Base-by-base conservation (phyloP, 495 filamentous ascomycete genomes). In the Lentithecium fluviatile region DNA sequence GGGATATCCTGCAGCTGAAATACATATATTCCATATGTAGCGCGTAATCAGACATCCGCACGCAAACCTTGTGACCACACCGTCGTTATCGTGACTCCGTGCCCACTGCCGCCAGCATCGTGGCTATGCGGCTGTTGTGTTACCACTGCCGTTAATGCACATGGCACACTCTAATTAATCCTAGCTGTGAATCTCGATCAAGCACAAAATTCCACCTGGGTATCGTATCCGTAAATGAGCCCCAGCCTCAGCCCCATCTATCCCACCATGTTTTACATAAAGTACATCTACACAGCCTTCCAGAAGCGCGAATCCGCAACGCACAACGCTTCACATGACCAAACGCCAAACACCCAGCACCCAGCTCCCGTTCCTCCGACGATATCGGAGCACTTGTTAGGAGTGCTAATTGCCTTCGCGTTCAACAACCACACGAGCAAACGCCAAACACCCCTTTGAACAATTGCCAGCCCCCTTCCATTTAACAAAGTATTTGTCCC, bases 381-480 rank as follows among this genome's bases (percentile, higher is more conserved):
- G n/a, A n/a, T n/a, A n/a, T 38, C 19, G 8, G 42, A 6, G 74
- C 66, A 80, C 75, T 78, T n/a, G n/a, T n/a, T n/a, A n/a, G n/a
- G n/a, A n/a, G n/a, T n/a, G n/a, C n/a, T n/a, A n/a, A n/a, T n/a
- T n/a, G n/a, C n/a, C n/a, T n/a, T n/a, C n/a, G n/a, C n/a, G n/a
- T n/a, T n/a, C n/a, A n/a, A n/a, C n/a, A n/a, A n/a, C n/a, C n/a
- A n/a, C n/a, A n/a, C n/a, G n/a, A n/a, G n/a, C n/a, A n/a, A n/a
- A n/a, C n/a, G n/a, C n/a, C n/a, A n/a, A n/a, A n/a, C n/a, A n/a
- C n/a, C n/a, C n/a, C n/a, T n/a, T n/a, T n/a, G n/a, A n/a, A n/a
- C n/a, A n/a, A n/a, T n/a, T n/a, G n/a, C n/a, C n/a, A n/a, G n/a
- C n/a, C n/a, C n/a, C n/a, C n/a, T n/a, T n/a, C n/a, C n/a, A n/a